These are phyloP conservation scores for Kwoniella europaea DNA, from an alignment of 768 basidiomycete species.

Conservation along the genomic window DNA sequence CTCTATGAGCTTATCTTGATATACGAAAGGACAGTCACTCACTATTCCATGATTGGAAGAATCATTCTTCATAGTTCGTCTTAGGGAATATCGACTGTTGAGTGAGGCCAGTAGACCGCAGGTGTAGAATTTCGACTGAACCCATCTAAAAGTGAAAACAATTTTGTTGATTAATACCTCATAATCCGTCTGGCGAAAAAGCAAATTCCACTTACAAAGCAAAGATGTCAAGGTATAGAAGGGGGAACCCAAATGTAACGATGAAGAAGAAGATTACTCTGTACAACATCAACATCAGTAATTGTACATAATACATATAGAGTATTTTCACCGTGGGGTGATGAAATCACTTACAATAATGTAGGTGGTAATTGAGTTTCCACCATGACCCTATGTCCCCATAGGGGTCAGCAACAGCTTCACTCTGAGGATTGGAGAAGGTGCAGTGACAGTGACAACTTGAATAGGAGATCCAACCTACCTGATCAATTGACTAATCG, in stretches of 20 bases:
- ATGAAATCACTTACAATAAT: constrained; percentile 3
- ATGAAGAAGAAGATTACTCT: constrained; percentile 14
- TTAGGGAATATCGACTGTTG: constrained; percentile 16
- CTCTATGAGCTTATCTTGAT: not conserved
- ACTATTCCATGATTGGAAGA: constrained; percentile 5
- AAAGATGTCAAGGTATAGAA: constrained; percentile 3
- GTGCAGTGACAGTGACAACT: too few relatives aligned
- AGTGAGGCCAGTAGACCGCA: constrained; percentile 18
- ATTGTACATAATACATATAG: not conserved
- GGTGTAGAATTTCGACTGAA: constrained; percentile 13
- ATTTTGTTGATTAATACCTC: too few relatives aligned
- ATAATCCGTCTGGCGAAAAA: too few relatives aligned
- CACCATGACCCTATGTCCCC: constrained; percentile 7
- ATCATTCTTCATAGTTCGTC: constrained; percentile 1
- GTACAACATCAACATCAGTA: not conserved
- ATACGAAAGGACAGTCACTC: not conserved
- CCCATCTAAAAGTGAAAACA: constrained; percentile 2
- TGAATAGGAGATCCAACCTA: not conserved
- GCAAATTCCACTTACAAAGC: not conserved
- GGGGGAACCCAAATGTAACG: not conserved
- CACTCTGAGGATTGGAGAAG: too few relatives aligned
- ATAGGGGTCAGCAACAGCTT: not conserved
- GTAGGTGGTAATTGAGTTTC: constrained; percentile 21
- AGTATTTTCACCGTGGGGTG: not conserved
- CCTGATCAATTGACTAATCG: constrained; percentile 4